Evolutionary conservation across 306 rosid genomes (phyloP).

Genomic region (Echinosophora koreensis): DNA sequence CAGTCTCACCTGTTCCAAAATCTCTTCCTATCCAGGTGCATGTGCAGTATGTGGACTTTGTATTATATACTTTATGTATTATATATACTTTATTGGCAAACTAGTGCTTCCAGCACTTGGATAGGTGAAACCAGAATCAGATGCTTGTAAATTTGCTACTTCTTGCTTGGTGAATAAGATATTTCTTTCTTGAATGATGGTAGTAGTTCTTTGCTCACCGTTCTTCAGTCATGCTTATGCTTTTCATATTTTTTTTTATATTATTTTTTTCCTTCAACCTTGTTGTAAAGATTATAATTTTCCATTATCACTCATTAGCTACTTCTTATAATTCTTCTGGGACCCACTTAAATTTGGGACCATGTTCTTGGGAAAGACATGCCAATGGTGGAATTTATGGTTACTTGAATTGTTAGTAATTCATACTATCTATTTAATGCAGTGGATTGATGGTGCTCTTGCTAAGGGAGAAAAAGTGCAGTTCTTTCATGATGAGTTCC

Average conservation of each 20-base stretch:
- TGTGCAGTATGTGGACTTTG: slow-evolving; percentile 6
- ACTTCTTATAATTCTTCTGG: no score
- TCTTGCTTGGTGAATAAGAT: slow-evolving; percentile 8
- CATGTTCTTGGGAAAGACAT: no score
- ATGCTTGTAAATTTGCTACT: slow-evolving; percentile 22
- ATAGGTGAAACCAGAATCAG: slow-evolving; percentile 23
- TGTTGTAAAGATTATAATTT: slow-evolving; percentile 11
- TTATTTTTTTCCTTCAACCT: slow-evolving; percentile 23
- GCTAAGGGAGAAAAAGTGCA: slow-evolving; percentile 66
- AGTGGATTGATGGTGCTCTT: slow-evolving; percentile 87
- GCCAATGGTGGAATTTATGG: no score
- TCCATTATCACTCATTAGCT: slow-evolving; percentile 28
- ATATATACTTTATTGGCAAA: slow-evolving; percentile 37
- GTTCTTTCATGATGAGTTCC: slow-evolving; percentile 89
- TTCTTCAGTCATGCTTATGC: not conserved
- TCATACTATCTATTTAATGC: slow-evolving; percentile 53
- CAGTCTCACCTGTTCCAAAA: slow-evolving; percentile 82
- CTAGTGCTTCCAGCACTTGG: slow-evolving; percentile 35
- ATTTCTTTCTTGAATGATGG: slow-evolving; percentile 9
- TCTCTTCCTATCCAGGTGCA: slow-evolving; percentile 95
- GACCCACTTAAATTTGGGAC: no score
- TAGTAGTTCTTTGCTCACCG: slow-evolving; percentile 12
- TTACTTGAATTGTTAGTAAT: no score
- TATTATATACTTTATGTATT: no score
- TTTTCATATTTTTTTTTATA: slow-evolving; percentile 4